A percentile compares a stretch with the other conserved stretches of the same genome.
Conservation (phyloP, 441 rosid genomes). For the Viola pubescens region DNA sequence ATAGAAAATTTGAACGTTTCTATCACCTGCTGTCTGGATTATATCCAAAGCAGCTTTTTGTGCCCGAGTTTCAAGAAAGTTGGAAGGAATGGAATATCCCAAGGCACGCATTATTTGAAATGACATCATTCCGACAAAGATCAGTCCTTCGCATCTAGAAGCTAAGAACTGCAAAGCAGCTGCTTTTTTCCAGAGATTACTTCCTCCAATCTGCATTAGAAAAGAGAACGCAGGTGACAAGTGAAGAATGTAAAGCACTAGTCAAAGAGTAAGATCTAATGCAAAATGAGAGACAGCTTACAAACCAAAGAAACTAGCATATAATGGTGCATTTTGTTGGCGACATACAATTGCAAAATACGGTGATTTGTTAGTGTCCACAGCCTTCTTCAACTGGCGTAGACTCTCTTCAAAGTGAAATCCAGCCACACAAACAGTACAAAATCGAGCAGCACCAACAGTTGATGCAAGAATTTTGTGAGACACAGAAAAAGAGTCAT, state of each 20-base stretch:
- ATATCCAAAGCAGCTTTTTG: slow-evolving; percentile 38
- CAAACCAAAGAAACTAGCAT: background rate
- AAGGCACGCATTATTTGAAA: slow-evolving; percentile 61
- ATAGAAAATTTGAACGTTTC: slow-evolving; percentile 33
- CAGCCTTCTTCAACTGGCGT: slow-evolving; percentile 30
- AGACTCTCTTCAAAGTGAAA: slow-evolving; percentile 56
- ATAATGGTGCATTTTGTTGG: slow-evolving; percentile 6
- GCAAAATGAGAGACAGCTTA: background rate
- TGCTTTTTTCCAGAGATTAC: slow-evolving; percentile 46
- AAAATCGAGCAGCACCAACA: slow-evolving; percentile 47
- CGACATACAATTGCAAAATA: slow-evolving; percentile 55
- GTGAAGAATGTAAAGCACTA: slow-evolving; percentile 12
- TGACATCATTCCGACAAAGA: slow-evolving; percentile 59
- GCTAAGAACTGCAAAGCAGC: slow-evolving; percentile 52
- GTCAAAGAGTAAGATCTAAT: background rate
- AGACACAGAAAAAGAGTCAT: slow-evolving; percentile 51
- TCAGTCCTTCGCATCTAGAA: slow-evolving; percentile 55
- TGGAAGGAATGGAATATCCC: slow-evolving; percentile 37
- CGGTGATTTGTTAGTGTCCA: slow-evolving; percentile 35
- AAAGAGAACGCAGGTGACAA: slow-evolving; percentile 13
- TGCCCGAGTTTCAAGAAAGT: slow-evolving; percentile 40
- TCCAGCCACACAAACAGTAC: slow-evolving; percentile 51
- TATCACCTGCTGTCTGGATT: slow-evolving; percentile 37
- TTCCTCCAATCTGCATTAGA: slow-evolving; percentile 62
- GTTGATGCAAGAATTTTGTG: slow-evolving; percentile 70